These are phyloP conservation scores for Cordyceps farinosa DNA, from an alignment of 2,329 filamentous ascomycete genomes.

Conservation along the genomic window DNA sequence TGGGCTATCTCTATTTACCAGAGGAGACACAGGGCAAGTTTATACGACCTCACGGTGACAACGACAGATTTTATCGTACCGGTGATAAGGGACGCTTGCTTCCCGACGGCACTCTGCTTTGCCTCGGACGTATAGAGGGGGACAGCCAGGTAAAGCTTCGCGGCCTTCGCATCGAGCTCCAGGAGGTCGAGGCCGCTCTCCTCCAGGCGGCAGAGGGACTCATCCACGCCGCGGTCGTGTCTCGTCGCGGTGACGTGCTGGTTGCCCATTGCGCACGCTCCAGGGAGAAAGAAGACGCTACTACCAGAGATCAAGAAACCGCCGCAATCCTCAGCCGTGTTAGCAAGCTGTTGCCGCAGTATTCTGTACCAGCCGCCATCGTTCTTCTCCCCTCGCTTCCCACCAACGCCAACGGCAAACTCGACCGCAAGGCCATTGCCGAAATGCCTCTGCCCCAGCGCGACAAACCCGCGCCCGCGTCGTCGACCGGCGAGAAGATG, in stretches of 20 bases:
- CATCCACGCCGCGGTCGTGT: not conserved
- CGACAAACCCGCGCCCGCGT: not conserved
- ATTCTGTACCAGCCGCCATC: not conserved
- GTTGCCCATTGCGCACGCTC: not conserved
- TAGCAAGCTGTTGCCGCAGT: constrained; percentile 15
- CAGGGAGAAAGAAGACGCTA: too few species aligned
- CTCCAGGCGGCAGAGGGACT: constrained; percentile 7
- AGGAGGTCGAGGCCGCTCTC: constrained; percentile 32
- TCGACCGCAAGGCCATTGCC: constrained; percentile 30
- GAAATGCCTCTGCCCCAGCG: constrained; percentile 24
- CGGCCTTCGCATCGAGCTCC: constrained; percentile 42
- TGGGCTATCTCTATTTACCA: constrained; percentile 36
- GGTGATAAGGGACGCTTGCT: constrained; percentile 34
- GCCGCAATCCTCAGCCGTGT: not conserved
- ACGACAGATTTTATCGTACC: constrained; percentile 32
- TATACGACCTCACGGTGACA: not conserved
- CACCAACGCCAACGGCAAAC: constrained; percentile 25
- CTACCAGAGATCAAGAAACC: too few species aligned
- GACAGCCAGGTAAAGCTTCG: constrained; percentile 43
- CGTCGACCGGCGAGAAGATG: not conserved
- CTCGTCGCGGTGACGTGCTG: not conserved
- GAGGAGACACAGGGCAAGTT: constrained; percentile 12
- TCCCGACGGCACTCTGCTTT: constrained; percentile 30
- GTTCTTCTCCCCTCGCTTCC: not conserved
- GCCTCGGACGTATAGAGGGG: constrained; percentile 34